phyloP scores from a whole-genome alignment of 495 filamentous ascomycete species.

The Rhizodiscina lignyota region DNA sequence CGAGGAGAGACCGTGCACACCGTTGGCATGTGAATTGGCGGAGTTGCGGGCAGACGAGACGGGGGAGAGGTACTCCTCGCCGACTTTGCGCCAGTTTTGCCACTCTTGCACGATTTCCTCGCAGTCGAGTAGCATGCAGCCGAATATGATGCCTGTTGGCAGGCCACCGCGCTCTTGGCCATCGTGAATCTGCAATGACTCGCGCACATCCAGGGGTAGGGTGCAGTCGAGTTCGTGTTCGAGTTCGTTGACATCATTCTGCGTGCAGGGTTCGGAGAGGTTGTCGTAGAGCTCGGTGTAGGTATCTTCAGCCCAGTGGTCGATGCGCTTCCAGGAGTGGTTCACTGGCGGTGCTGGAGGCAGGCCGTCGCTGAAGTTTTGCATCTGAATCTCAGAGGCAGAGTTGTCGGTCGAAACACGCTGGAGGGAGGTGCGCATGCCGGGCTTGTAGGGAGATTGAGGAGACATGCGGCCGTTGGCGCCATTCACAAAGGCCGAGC shows the following conservation, averaged over 20 bases:
- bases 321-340: constrained; percentile 89
- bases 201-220: constrained; percentile 80
- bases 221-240: constrained; percentile 94
- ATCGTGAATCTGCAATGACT: constrained; percentile 82
- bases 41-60: constrained; percentile 25
- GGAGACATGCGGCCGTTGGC: constrained; percentile 39
- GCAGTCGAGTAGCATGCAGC: constrained; percentile 90
- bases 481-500: constrained; percentile 28
- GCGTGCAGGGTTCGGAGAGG: constrained; percentile 73
- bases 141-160: constrained; percentile 85
- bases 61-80: constrained; percentile 62
- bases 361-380: constrained; percentile 81
- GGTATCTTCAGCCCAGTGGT: constrained; percentile 83
- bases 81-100: constrained; percentile 88
- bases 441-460: constrained; percentile 66
- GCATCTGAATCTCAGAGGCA: constrained; percentile 70
- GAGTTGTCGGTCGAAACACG: constrained; percentile 38
- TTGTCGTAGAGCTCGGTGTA: constrained; percentile 92
- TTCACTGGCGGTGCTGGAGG: constrained; percentile 74
- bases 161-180: constrained; percentile 86
- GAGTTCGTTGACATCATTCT: constrained; percentile 91
- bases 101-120: constrained; percentile 98
- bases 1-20: too few relatives aligned
- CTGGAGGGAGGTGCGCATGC: constrained; percentile 66
- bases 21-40: too few relatives aligned